These are phyloP conservation scores for Coemansia sp. DNA, from an alignment of 192 early-diverging fungal genomes.

Conservation along the genomic window DNA sequence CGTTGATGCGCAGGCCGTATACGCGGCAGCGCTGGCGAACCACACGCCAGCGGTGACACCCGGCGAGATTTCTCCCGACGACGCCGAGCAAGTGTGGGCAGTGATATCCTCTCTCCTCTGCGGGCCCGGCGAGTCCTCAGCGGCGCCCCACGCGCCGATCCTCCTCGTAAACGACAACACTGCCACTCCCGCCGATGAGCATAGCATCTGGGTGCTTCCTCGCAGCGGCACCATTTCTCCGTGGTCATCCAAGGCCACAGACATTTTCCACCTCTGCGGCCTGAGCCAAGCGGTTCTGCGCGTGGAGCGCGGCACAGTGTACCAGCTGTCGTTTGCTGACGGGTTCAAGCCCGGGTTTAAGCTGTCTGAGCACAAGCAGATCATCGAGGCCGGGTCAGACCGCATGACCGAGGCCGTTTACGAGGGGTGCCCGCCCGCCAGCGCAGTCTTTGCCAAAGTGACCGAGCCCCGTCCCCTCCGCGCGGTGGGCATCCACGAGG, in stretches of 20 bases:
- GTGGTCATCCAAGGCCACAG: constrained; percentile 99
- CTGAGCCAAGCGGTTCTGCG: constrained; percentile 69
- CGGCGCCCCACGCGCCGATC: constrained; percentile 28
- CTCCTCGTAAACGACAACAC: constrained; percentile 19
- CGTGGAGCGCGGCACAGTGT: constrained; percentile 88
- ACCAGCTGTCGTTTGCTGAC: constrained; percentile 59
- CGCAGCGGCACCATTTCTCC: constrained; percentile 96
- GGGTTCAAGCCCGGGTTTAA: constrained; percentile 22
- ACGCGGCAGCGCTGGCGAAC: constrained; percentile 39
- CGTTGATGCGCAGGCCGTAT: constrained; percentile 26
- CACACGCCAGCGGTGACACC: constrained; percentile 27
- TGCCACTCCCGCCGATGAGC: neutral
- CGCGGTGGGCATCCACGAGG: constrained; percentile 58
- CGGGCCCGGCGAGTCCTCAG: constrained; percentile 27
- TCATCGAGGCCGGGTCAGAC: constrained; percentile 68
- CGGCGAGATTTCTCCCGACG: neutral
- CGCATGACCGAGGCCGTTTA: constrained; percentile 92
- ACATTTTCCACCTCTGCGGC: constrained; percentile 92
- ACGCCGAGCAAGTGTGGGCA: constrained; percentile 27
- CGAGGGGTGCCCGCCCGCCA: constrained; percentile 62
- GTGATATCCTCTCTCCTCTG: constrained; percentile 39
- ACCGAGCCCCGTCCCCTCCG: constrained; percentile 57
- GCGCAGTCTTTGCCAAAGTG: constrained; percentile 70
- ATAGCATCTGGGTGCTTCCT: constrained; percentile 74
- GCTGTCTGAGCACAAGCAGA: constrained; percentile 54